phyloP scores from a whole-genome alignment of 306 rosid genomes.

The Albizia julibrissin region DNA sequence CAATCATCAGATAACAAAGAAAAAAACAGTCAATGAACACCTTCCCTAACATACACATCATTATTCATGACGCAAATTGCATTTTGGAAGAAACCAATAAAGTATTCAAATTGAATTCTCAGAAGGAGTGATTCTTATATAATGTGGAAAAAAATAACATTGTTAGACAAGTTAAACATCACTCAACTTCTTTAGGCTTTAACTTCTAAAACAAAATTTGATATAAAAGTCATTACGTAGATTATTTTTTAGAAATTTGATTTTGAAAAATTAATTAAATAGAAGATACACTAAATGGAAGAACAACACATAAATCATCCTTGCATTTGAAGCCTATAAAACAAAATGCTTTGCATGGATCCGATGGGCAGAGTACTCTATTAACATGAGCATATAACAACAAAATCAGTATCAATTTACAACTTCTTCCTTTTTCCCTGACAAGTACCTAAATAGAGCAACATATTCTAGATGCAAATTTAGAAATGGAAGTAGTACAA shows the following conservation, averaged over 20 bases:
- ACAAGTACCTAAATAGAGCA: conserved; percentile 30
- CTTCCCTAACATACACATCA: too few relatives aligned
- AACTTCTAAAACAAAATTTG: neutral
- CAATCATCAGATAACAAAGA: too few relatives aligned
- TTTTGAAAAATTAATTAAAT: neutral
- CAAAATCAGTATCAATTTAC: conserved; percentile 16
- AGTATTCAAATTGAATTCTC: too few relatives aligned
- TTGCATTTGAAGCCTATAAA: conserved; percentile 10
- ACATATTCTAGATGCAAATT: conserved; percentile 8
- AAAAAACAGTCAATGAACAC: too few relatives aligned
- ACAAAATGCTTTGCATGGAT: conserved; percentile 22
- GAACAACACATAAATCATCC: conserved; percentile 21
- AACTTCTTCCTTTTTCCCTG: conserved; percentile 36
- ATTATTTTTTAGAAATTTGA: neutral
- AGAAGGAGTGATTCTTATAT: neutral
- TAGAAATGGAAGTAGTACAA: neutral
- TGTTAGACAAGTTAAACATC: neutral
- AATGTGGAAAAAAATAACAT: neutral
- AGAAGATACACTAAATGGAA: neutral
- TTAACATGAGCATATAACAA: neutral
- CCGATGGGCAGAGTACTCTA: neutral
- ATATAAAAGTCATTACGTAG: neutral
- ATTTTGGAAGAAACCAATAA: too few relatives aligned
- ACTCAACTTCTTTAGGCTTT: neutral
- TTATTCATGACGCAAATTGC: too few relatives aligned